Base-by-base conservation (phyloP, 163 green algal genomes). In the Scenedesmus sp. region DNA sequence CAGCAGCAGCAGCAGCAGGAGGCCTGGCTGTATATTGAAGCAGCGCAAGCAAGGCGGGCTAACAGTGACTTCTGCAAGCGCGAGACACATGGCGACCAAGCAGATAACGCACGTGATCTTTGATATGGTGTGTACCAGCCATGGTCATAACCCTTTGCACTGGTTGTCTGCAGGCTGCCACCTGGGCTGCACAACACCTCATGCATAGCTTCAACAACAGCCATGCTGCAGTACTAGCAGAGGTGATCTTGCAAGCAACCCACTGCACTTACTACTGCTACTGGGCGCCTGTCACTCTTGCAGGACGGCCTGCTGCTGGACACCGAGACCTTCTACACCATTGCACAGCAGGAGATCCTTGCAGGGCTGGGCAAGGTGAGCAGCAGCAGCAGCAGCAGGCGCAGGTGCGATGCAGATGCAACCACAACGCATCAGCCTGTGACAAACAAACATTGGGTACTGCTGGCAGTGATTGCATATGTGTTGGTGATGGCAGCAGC, bases 291-390 rank as follows among this genome's bases (percentile, higher is more conserved):
- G 65, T 18, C 40, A 30, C 0, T n/a, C 6, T 40, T 76, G 84
- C 85, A 89, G 94, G 95, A 98, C 79, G 96, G 95, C 44, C 89
- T 98, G 22, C 88, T 98, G 53, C 88, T 98, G 85, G 94, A 98
- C 90, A 98, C 97, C 15, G 97, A 98, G 88, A 87, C 59, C 0
- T 94, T 97, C 59, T 98, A 98, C 92, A 98, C 96, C 0, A 83
- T 95, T 1, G 97, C 96, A 1, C 97, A 98, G 91, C 76, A 96
- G 85, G 26, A 94, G 33, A 95, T 99, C 13, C 53, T 96, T 2
- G 40, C 37, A 0, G 53, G 82, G 1, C 96, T 95, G 81, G 95
- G 95, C 44, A 97, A 95, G 81, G 73, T 53, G 37, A 0, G 37
- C 73, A 82, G 37, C 37, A 53, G 73, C 37, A n/a, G 37, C 3